Base-by-base conservation (phyloP, 176 grass and related monocot genomes). In the Triticum urartu region DNA sequence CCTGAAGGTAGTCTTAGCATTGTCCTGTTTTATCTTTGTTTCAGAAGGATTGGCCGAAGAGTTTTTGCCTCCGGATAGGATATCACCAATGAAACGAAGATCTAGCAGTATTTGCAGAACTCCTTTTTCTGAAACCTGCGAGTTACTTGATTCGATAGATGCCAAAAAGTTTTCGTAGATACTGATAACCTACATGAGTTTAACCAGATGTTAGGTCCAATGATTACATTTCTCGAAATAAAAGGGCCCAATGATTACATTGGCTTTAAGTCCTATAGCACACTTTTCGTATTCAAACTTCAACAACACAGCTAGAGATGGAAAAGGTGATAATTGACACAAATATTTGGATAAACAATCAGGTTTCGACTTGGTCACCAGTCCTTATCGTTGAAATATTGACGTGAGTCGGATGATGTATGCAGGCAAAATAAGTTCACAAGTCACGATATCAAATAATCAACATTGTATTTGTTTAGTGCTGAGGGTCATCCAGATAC, bases 21-120 rank as follows among this genome's bases (percentile, higher is more conserved):
- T 25, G 48, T 94, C 90, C 54, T 92, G 91, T 93, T 89, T 93
- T 17, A 77, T 79, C 34, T 87, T 84, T 28, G 32, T 83, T 89
- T 91, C 91, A 65, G 75, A 71, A 91, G 33, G 52, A 78, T 84
- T 73, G 38, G 84, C 60, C 11, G 32, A 79, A 88, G 90, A 80
- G 67, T 83, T 92, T 85, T 93, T 94, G 17, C 92, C 90, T 83
- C 97, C 97, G 72, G 92, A 94, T 83, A 99, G 85, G 38, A 97
- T 67, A 80, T 99, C 94, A 64, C 91, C 88, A 90, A 97, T 64
- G 81, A 99, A 99, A 85, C 86, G 92, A 18, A 99, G 79, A 68
- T 99, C 97, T 70, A 96, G 83, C 83, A 99, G 80, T 88, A 99
- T 84, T 89, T 99, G 97, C 71, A 99, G 84, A 68, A 87, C 70